Percentiles rank a stretch among this genome's conserved stretches.
phyloP scores from a whole-genome alignment of 106 monocot species.

The Gastrodia elata region DNA sequence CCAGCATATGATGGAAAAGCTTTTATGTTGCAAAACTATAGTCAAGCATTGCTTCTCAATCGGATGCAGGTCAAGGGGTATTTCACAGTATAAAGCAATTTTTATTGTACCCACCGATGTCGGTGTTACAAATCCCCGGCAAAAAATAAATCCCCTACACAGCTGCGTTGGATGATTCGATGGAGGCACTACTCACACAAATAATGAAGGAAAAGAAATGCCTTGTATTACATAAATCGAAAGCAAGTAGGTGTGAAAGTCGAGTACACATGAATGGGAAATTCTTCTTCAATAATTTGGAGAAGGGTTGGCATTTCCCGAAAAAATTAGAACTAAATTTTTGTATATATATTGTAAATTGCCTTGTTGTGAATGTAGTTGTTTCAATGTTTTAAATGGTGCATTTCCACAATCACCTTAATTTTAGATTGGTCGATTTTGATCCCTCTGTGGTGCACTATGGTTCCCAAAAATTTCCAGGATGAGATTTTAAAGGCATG shows the following conservation, averaged over 20 bases:
- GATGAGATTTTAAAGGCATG: neutral
- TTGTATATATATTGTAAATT: neutral
- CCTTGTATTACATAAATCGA: too few species aligned
- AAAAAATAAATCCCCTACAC: too few species aligned
- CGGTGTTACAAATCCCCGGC: too few species aligned
- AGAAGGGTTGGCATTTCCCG: neutral
- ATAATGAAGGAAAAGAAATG: too few species aligned
- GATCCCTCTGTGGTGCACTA: neutral
- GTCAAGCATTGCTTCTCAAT: neutral
- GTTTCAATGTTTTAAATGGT: neutral
- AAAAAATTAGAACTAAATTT: slow-evolving; percentile 6
- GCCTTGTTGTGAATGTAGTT: neutral
- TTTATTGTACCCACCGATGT: too few species aligned
- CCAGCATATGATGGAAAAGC: neutral
- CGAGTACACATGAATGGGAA: slow-evolving; percentile 3
- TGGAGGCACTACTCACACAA: too few species aligned
- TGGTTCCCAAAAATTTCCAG: slow-evolving; percentile 1
- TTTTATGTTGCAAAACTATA: neutral
- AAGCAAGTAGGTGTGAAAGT: too few species aligned
- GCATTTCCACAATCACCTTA: neutral
- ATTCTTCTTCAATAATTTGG: neutral
- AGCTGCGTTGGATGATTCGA: too few species aligned
- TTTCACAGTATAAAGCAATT: too few species aligned
- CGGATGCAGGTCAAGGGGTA: too few species aligned
- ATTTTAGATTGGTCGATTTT: slow-evolving; percentile 8